Base-by-base conservation (phyloP, 768 basidiomycete genomes). In the Hypholoma fasciculare region DNA sequence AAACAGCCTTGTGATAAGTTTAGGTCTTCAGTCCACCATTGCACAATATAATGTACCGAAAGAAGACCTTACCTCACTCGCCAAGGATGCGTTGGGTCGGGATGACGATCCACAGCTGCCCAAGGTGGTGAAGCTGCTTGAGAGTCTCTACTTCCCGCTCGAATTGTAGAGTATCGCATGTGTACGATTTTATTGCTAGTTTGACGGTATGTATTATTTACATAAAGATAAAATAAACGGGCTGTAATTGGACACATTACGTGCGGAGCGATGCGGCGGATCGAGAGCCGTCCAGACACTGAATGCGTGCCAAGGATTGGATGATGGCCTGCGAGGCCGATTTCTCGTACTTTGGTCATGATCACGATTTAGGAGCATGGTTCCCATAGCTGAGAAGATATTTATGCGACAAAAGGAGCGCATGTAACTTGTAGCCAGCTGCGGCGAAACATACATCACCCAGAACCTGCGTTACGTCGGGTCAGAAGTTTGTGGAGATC, bases 21-120 rank as follows among this genome's bases (percentile, higher is more conserved):
- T 92, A 26, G 88, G 84, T 1, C 68, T 92, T 43, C 78, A 82
- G 56, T 81, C 80, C 8, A 83, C 74, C 19, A 77, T 91, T 39
- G 67, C 74, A 19, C 78, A 85, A 17, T 89, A 89, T 72, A 82
- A 83, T 1, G 87, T 92, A 1, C 88, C 89, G 7, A 76, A 62
- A 46, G 76, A 73, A 47, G 82, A 90, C 61, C 54, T 89, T 4
- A 66, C 74, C 7, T 74, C 69, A 43, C 82, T 92, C 59, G 86
- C 88, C 8, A 74, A 71, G 58, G 69, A 68, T 38, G 81, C 78
- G 8, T 65, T 85, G 51, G 80, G 80, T 17, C 72, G 70, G 16
- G 71, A 74, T 58, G 74, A 77, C 42, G 71, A 82, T 59, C 72
- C 74, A 14, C 57, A 66, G 40, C 57, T 74, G 37, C 72, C 72